Percentiles rank a stretch among this genome's conserved stretches.
These are phyloP conservation scores for Colletotrichum sp. DNA, from an alignment of 2,329 filamentous ascomycete genomes.

Conservation along the genomic window DNA sequence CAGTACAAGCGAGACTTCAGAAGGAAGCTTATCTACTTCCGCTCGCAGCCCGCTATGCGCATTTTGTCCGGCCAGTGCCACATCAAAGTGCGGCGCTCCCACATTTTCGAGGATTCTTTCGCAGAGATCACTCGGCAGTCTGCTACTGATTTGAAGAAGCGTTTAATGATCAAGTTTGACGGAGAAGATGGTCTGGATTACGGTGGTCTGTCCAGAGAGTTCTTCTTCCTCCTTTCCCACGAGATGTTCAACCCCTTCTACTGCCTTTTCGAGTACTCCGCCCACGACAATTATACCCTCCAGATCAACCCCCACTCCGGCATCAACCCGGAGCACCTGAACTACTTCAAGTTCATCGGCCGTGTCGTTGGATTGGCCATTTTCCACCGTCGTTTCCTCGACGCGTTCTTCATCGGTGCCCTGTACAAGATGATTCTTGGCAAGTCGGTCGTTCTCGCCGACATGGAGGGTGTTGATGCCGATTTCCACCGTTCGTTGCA, in stretches of 20 bases:
- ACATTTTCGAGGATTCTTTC: conserved; percentile 99
- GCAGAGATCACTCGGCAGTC: conserved; percentile 98
- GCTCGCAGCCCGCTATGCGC: conserved; percentile 93
- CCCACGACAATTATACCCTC: conserved; percentile 99
- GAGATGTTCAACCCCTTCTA: conserved; percentile 99
- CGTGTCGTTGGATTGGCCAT: conserved; percentile 96
- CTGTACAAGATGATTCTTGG: conserved; percentile 99
- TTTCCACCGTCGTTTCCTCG: conserved; percentile 96
- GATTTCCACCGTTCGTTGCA: conserved; percentile 96
- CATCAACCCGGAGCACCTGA: conserved; percentile 98
- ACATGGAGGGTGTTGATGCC: conserved; percentile 99
- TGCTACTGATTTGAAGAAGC: conserved; percentile 95
- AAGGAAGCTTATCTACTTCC: conserved; percentile 98
- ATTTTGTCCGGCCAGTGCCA: conserved; percentile 97
- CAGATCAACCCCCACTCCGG: conserved; percentile 99
- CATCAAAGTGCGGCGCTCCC: conserved; percentile 93
- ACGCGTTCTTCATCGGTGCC: conserved; percentile 98
- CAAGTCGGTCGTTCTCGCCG: conserved; percentile 88
- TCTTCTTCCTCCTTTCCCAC: conserved; percentile 98
- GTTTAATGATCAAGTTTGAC: conserved; percentile 99
- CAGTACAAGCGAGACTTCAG: conserved; percentile 99
- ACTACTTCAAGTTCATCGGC: conserved; percentile 99
- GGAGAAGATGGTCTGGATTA: conserved; percentile 98
- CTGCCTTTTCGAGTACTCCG: conserved; percentile 98
- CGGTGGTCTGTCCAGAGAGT: conserved; percentile 95